Evolutionary conservation across 2,329 filamentous ascomycete genomes (phyloP), one percentile per base, ranked within the genome.

Genomic region (Penicillium sp.): DNA sequence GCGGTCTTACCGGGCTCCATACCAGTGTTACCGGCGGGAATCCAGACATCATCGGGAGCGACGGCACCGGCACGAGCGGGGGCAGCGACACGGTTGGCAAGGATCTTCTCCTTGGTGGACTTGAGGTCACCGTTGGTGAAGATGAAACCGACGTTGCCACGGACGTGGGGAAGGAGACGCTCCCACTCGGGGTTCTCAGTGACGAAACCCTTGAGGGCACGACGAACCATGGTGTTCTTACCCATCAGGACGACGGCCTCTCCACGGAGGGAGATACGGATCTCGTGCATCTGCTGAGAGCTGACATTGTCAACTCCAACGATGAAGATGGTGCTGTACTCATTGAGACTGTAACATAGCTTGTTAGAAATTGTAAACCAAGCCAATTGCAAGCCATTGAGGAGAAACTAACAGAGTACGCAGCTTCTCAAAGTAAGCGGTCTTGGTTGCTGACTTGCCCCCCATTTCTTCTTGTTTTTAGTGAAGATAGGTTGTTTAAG

Each of bases 211-310:
- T 93, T 96, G 77, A 99, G 85, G 72, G 94, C 95, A 84, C 94
- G 92, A 79, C 94, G 94, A 76, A 96, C 93, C 94, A 99, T 99
- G 81, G 94, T 99, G 88, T 99, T 99, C 89, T 97, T 97, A 78
- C 93, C 94, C 94, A 97, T 97, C 82, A 99, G 85, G 72, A 99
- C 92, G 71, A 97, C 89, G 81, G 86, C 92, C 80, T 96, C 82
- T 63, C 88, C 88, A 78, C 94, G 92, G 78, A 99, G 89, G 73
- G 90, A 81, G 74, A 88, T 82, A 79, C 94, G 90, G 80, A 99
- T 97, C 87, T 99, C 94, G 90, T 99, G 94, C 95, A 99, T 99
- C 88, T 99, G 95, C 88, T 99, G 94, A 71, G 94, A 99, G 80
- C 88, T 91, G 87, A 99, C 94, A 99, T 97, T 99, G 91, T 97